Conservation (phyloP, 2,329 filamentous ascomycete species). For the Fusarium musae region DNA sequence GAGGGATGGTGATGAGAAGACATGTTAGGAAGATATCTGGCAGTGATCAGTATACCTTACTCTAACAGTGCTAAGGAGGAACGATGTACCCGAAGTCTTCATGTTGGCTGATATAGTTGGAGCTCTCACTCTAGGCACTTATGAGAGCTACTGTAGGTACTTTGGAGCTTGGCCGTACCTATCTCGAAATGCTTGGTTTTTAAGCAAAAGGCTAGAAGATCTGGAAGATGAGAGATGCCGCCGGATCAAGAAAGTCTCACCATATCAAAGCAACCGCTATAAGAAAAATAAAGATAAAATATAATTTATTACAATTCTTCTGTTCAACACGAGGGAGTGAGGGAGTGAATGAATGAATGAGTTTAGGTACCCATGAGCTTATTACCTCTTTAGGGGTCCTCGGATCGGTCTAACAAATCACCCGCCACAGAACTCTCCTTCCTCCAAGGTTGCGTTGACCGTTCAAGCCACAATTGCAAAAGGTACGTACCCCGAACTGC, state of each 20-base stretch:
- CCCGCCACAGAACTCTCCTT: slow-evolving; percentile 28
- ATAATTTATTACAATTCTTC: not conserved
- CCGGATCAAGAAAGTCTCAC: not conserved
- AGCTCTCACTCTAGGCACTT: not conserved
- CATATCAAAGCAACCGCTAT: not conserved
- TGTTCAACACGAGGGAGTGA: not conserved
- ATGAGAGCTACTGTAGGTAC: not conserved
- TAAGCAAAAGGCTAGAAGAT: not conserved
- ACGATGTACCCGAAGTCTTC: slow-evolving; percentile 32
- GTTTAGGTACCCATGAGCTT: slow-evolving; percentile 1
- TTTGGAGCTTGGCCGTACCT: not conserved
- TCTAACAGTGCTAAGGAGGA: not conserved
- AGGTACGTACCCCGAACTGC: slow-evolving; percentile 15
- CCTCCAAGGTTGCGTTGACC: not conserved
- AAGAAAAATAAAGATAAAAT: not conserved
- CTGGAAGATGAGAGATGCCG: not conserved
- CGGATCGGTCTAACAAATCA: slow-evolving; percentile 51
- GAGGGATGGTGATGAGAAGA: slow-evolving; percentile 66
- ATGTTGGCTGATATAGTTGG: slow-evolving; percentile 28
- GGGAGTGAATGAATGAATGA: not conserved
- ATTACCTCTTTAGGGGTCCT: slow-evolving; percentile 16
- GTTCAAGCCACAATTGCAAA: slow-evolving; percentile 28
- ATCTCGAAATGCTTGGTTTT: not conserved
- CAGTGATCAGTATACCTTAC: not conserved
- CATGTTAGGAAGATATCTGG: slow-evolving; percentile 42